Percentiles rank a stretch among this genome's conserved stretches.
phyloP scores from a whole-genome alignment of 352 stramenopile species.

The Pythium rishiriense region DNA sequence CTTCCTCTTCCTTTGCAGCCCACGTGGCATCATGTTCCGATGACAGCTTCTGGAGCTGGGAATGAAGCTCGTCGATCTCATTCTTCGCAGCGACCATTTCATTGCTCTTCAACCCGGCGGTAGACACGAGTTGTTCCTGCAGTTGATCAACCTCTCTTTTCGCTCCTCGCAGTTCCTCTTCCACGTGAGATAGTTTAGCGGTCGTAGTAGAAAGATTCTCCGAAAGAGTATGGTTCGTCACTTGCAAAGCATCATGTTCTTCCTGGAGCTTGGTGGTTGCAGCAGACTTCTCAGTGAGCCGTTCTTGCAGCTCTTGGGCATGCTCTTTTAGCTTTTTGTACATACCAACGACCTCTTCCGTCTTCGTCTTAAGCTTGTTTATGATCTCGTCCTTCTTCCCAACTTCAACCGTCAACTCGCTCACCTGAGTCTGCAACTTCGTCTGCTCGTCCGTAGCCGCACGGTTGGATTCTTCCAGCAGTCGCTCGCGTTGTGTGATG shows the following conservation, averaged over 20 bases:
- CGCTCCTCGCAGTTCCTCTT: conserved; percentile 4
- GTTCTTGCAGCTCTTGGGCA: conserved; percentile 47
- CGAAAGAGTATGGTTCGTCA: neutral
- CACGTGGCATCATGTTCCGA: neutral
- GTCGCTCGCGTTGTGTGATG: neutral
- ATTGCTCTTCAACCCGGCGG: neutral
- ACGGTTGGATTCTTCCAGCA: conserved; percentile 5
- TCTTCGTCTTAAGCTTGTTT: conserved; percentile 51
- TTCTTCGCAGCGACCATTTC: conserved; percentile 6
- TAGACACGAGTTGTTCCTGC: conserved; percentile 2
- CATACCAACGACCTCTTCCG: conserved; percentile 59
- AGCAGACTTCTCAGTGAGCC: conserved; percentile 31
- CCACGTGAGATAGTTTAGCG: neutral
- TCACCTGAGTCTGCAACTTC: conserved; percentile 8
- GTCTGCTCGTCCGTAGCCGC: conserved; percentile 1
- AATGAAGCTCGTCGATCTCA: neutral
- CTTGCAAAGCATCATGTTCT: conserved; percentile 6
- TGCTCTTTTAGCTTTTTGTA: conserved; percentile 62
- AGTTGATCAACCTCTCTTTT: neutral
- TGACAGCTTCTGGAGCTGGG: neutral
- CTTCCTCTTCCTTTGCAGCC: conserved; percentile 6
- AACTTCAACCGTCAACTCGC: neutral
- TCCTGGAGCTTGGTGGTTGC: conserved; percentile 20
- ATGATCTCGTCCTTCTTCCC: conserved; percentile 51
- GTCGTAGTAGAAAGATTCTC: neutral